Evolutionary conservation across 1,284 basidiomycete genomes (phyloP).

Genomic region (Ceratobasidium sp.): DNA sequence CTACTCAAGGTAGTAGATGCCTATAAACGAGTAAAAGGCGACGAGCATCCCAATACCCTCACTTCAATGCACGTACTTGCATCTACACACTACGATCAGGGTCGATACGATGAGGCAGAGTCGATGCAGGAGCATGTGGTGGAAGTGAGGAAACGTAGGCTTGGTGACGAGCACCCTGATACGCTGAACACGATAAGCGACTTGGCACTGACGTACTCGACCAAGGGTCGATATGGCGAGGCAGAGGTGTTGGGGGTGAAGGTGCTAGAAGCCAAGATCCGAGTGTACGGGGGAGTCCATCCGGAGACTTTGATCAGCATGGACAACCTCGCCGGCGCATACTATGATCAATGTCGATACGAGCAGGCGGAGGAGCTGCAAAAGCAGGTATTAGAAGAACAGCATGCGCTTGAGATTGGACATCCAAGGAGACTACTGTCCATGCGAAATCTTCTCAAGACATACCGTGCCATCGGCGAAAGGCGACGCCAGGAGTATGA

Average conservation of each 20-base stretch:
- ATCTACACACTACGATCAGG: neutral
- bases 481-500: neutral
- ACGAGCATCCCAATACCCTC: neutral
- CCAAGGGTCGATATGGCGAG: neutral
- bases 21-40: too few species aligned
- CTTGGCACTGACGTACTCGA: neutral
- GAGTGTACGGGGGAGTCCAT: neutral
- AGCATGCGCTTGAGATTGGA: neutral
- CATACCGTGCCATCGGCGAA: neutral
- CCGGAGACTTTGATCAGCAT: neutral
- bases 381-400: neutral
- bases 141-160: neutral
- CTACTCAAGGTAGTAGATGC: too few species aligned
- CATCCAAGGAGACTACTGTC: neutral
- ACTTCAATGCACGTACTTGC: neutral
- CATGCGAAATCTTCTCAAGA: neutral
- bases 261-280: neutral
- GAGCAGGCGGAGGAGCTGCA: neutral
- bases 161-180: neutral
- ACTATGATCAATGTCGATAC: neutral
- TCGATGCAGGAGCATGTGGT: neutral
- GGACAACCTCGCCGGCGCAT: neutral
- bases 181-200: neutral
- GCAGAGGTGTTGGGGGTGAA: neutral
- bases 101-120: neutral